phyloP scores from a whole-genome alignment of 257 asterid species.

The Ehretia macrophylla region DNA sequence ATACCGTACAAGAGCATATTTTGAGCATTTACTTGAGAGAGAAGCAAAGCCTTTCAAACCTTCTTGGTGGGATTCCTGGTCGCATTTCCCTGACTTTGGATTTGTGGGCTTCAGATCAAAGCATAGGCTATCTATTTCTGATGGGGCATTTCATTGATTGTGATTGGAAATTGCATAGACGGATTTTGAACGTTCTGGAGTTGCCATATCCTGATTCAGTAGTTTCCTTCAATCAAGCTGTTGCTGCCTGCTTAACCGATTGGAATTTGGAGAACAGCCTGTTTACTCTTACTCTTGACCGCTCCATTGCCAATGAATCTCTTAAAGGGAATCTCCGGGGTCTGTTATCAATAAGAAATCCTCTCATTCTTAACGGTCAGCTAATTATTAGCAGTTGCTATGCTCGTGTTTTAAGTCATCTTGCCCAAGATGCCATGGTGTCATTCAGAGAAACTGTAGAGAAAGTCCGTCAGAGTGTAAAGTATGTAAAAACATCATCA shows the following conservation, averaged over 20 bases:
- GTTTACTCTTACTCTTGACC: slow-evolving; percentile 9
- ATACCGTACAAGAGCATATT: background rate
- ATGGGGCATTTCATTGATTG: slow-evolving; percentile 7
- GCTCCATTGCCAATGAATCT: background rate
- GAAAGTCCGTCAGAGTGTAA: slow-evolving; percentile 2
- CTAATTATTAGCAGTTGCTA: slow-evolving; percentile 5
- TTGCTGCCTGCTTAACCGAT: slow-evolving; percentile 4
- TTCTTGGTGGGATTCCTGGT: slow-evolving; percentile 9
- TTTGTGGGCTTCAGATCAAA: slow-evolving; percentile 3
- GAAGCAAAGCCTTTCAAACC: slow-evolving; percentile 6
- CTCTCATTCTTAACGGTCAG: background rate
- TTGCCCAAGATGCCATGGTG: slow-evolving; percentile 7
- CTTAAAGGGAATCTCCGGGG: slow-evolving; percentile 2
- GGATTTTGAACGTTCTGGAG: slow-evolving; percentile 2
- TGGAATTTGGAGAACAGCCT: slow-evolving; percentile 12
- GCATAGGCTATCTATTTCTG: slow-evolving; percentile 2
- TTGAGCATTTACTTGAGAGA: background rate
- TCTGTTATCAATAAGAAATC: slow-evolving; percentile 3
- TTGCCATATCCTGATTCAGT: slow-evolving; percentile 6
- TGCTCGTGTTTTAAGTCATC: slow-evolving; percentile 3
- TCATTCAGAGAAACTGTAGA: background rate
- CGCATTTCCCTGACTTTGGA: slow-evolving; percentile 7
- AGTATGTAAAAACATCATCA: background rate
- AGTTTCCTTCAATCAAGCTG: slow-evolving; percentile 1
- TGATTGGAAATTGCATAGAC: slow-evolving; percentile 12